Conservation (phyloP, 208 protist genomes). For the Crithidia brevicula region DNA sequence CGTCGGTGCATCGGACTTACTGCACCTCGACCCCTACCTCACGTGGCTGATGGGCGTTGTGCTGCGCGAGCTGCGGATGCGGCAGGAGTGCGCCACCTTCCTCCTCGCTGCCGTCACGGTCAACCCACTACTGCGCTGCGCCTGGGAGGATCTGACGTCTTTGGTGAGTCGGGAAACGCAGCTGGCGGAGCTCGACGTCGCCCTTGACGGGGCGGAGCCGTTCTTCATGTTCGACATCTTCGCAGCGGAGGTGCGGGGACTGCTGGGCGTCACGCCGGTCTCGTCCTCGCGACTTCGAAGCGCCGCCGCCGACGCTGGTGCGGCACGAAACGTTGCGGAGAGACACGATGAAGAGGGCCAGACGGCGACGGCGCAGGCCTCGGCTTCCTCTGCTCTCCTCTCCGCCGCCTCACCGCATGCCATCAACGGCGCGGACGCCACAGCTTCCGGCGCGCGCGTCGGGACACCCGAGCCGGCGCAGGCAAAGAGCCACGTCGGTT, state of each 20-base stretch:
- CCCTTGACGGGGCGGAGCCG: conserved; percentile 39
- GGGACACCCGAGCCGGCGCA: neutral
- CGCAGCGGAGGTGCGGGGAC: conserved; percentile 54
- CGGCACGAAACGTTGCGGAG: too few relatives aligned
- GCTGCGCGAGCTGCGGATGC: conserved; percentile 73
- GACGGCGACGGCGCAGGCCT: neutral
- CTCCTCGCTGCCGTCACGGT: conserved; percentile 57
- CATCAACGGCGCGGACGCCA: conserved; percentile 1
- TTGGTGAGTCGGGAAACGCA: conserved; percentile 73
- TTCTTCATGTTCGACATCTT: conserved; percentile 80
- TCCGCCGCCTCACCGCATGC: conserved; percentile 1
- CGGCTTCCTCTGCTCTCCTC: conserved; percentile 1
- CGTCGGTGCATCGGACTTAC: conserved; percentile 5
- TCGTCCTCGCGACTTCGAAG: conserved; percentile 23
- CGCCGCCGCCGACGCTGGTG: conserved; percentile 9
- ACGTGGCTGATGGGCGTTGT: conserved; percentile 85
- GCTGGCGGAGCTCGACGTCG: conserved; percentile 64
- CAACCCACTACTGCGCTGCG: conserved; percentile 82
- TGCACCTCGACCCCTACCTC: conserved; percentile 75
- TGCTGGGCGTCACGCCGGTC: conserved; percentile 67
- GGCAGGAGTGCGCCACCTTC: conserved; percentile 77
- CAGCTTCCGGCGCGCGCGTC: neutral
- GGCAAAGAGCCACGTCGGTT: neutral
- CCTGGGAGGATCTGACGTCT: conserved; percentile 78
- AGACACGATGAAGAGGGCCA: too few relatives aligned